phyloP scores from a whole-genome alignment of 345 rosid species.

The Murraya koenigii region DNA sequence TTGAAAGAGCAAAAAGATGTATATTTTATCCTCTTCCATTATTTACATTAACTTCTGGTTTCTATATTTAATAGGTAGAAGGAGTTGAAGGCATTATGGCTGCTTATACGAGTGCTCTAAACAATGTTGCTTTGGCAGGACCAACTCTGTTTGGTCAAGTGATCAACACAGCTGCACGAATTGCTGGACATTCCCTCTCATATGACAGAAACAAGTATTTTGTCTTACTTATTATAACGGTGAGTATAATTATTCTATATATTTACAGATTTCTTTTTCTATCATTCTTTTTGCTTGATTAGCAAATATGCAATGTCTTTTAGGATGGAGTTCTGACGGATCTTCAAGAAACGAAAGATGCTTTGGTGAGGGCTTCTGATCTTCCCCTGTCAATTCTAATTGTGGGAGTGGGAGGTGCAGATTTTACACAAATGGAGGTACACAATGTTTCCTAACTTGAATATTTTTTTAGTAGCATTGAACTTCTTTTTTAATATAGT shows the following conservation, averaged over 20 bases:
- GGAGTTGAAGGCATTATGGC: constrained; percentile 84
- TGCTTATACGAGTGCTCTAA: constrained; percentile 60
- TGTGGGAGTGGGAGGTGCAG: constrained; percentile 81
- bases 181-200: constrained; percentile 39
- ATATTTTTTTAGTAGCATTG: background rate
- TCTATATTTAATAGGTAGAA: constrained; percentile 51
- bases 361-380: constrained; percentile 86
- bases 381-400: constrained; percentile 87
- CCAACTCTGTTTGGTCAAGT: constrained; percentile 69
- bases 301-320: background rate
- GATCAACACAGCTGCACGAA: constrained; percentile 56
- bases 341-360: constrained; percentile 68
- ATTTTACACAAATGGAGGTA: constrained; percentile 92
- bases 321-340: constrained; percentile 92
- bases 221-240: constrained; percentile 65
- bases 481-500: background rate
- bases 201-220: constrained; percentile 34
- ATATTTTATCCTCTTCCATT: background rate
- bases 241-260: constrained; percentile 11
- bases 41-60: background rate
- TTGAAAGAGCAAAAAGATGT: background rate
- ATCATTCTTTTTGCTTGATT: background rate
- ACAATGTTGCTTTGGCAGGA: constrained; percentile 57
- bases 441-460: background rate
- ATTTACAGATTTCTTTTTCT: background rate